Evolutionary conservation across 2,329 filamentous ascomycete genomes (phyloP).

Genomic region (Penicillium sp.): DNA sequence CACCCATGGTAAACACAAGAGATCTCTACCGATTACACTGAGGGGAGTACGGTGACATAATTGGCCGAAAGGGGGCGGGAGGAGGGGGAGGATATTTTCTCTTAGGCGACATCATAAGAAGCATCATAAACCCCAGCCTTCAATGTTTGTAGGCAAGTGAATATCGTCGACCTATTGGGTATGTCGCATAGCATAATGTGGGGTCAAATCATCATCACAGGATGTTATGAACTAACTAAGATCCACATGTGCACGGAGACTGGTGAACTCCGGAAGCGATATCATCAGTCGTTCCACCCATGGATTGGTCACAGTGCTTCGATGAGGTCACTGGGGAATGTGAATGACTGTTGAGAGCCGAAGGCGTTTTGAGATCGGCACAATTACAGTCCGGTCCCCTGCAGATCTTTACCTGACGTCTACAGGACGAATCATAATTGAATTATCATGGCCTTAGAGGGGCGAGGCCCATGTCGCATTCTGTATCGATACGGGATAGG

Average conservation of each 20-base stretch:
- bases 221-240: constrained; percentile 14
- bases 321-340: constrained; percentile 30
- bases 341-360: constrained; percentile 12
- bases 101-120: constrained; percentile 23
- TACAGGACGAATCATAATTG: constrained; percentile 18
- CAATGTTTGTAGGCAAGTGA: neutral
- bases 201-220: constrained; percentile 10
- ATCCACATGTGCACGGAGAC: constrained; percentile 18
- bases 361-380: constrained; percentile 19
- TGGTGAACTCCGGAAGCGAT: constrained; percentile 11
- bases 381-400: constrained; percentile 17
- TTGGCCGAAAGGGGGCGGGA: constrained; percentile 17
- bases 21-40: constrained; percentile 12
- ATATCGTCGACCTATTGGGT: neutral
- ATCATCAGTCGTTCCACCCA: constrained; percentile 16
- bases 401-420: constrained; percentile 27
- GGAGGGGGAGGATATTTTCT: neutral
- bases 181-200: neutral
- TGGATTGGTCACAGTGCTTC: constrained; percentile 6
- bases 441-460: neutral
- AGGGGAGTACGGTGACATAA: constrained; percentile 24
- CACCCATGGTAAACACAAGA: constrained; percentile 8
- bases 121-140: constrained; percentile 3
- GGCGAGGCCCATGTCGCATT: constrained; percentile 14
- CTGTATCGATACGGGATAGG: constrained; percentile 9